Base-by-base conservation (phyloP, 2,329 filamentous ascomycete genomes). In the Lomentospora prolificans region DNA sequence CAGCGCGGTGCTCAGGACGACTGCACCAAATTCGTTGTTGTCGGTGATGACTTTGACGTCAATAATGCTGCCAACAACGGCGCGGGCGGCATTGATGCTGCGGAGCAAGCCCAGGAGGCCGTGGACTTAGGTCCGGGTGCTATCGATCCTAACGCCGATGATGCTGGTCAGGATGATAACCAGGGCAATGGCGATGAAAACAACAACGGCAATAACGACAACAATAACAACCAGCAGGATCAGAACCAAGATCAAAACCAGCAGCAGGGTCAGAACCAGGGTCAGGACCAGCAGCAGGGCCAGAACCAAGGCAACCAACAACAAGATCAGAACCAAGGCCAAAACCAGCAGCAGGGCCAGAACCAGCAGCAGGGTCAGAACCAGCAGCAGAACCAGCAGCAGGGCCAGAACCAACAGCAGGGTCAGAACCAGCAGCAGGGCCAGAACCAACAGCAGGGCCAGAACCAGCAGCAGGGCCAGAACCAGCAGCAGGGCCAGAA, bases 1-100 rank as follows among this genome's bases (percentile, higher is more conserved):
- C 72, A 74, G 64, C 68, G 73, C 41, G 73, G 73, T 55, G 63
- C 72, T 33, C 73, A 75, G 60, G 72, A 75, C 58, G 73, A 75
- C 62, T 75, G 73, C 60, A 66, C 66, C 41, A 71, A 71, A 60
- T 74, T 75, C 57, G 69, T 66, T 3, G 72, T 74, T 19, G 62
- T 60, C 1, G 63, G 63, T 27, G 62, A 63, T 36, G 64, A 59
- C 19, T 57, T 60, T 5, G 57, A 58, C 12, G 60, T 58, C 44
- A 66, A 67, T 56, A 60, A 60, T 4, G 63, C 64, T 53, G 63
- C 63, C 25, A 65, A 62, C 60, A 58, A 67, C 55, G 63, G 66
- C 51, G 51, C 50, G 25, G 63, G 62, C 57, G 63, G 62, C 12
- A 19, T 53, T 41, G 25, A 55, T n/a, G 41, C 36, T 2, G 36